phyloP scores from a whole-genome alignment of 306 rosid species.

The Crotalaria pallida region DNA sequence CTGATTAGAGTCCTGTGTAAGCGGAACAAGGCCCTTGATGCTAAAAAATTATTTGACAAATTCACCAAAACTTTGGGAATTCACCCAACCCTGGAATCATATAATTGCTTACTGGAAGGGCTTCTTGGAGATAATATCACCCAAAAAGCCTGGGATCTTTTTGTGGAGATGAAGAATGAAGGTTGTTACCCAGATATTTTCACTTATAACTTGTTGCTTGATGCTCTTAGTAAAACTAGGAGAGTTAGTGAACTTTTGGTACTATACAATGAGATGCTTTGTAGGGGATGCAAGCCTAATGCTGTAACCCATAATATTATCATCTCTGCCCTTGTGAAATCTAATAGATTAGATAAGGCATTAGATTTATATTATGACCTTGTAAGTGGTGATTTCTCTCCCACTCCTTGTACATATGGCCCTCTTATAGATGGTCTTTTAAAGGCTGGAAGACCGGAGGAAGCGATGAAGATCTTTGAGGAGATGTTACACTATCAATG shows the following conservation, averaged over 20 bases:
- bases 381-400: slow-evolving; percentile 68
- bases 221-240: slow-evolving; percentile 71
- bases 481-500: slow-evolving; percentile 78
- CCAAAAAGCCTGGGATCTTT: slow-evolving; percentile 60
- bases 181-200: slow-evolving; percentile 68
- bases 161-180: slow-evolving; percentile 65
- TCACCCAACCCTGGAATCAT: slow-evolving; percentile 59
- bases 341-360: slow-evolving; percentile 50
- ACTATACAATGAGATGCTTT: slow-evolving; percentile 66
- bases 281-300: slow-evolving; percentile 72
- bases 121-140: slow-evolving; percentile 49
- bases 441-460: slow-evolving; percentile 69
- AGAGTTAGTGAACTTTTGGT: slow-evolving; percentile 57
- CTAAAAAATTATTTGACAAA: slow-evolving; percentile 57
- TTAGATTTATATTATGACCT: slow-evolving; percentile 74
- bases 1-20: slow-evolving; percentile 57
- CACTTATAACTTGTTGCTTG: slow-evolving; percentile 90
- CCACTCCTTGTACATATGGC: slow-evolving; percentile 90
- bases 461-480: slow-evolving; percentile 73
- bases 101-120: slow-evolving; percentile 75
- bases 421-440: slow-evolving; percentile 83
- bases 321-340: slow-evolving; percentile 72
- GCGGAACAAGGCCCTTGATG: slow-evolving; percentile 53
- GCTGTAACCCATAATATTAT: slow-evolving; percentile 71
- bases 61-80: slow-evolving; percentile 58